Conservation (phyloP, 208 protist species). For the Leishmania aethiopica region DNA sequence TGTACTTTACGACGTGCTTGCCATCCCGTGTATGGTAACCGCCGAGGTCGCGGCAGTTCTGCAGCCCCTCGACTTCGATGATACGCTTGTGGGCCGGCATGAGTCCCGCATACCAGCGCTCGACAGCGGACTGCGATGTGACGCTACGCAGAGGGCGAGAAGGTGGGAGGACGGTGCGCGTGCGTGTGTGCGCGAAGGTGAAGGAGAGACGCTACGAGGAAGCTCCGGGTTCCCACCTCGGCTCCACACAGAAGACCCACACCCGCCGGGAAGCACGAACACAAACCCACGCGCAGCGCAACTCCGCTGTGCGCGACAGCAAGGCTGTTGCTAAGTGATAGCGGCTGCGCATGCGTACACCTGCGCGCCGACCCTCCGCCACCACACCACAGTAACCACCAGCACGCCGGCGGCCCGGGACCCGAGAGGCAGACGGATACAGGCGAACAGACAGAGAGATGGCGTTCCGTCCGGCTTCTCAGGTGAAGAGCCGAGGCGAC, state of each 20-base stretch:
- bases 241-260: background rate
- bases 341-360: background rate
- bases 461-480: background rate
- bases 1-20: slow-evolving; percentile 25
- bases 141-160: background rate
- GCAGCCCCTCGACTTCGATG: slow-evolving; percentile 14
- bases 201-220: background rate
- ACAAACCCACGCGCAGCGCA: background rate
- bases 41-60: slow-evolving; percentile 54
- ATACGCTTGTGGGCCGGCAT: slow-evolving; percentile 18
- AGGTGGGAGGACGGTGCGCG: background rate
- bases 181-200: background rate
- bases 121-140: background rate
- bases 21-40: slow-evolving; percentile 43
- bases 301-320: background rate
- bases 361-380: background rate
- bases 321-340: background rate
- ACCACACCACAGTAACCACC: background rate
- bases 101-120: background rate
- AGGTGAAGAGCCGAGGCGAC: background rate
- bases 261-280: background rate
- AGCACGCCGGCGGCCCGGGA: background rate
- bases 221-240: background rate
- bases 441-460: background rate
- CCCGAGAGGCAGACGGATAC: background rate